Percentiles rank a stretch among this genome's conserved stretches.
Evolutionary conservation across 108 stramenopile species (phyloP).

Genomic region (Asterionellopsis glacialis): DNA sequence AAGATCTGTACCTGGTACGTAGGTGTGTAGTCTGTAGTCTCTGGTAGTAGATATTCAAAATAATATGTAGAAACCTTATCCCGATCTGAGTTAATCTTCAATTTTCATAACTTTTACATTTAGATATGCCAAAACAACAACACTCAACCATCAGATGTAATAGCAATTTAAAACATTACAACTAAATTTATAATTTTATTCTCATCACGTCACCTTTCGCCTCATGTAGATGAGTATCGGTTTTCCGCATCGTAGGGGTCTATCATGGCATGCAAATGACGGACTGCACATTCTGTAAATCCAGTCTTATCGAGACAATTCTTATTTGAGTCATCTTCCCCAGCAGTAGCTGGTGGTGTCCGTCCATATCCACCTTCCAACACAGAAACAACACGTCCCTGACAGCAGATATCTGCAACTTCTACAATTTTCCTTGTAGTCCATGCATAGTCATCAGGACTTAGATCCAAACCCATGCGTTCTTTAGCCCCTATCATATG

Average conservation of each 20-base stretch:
- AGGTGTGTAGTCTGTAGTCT: too few species aligned
- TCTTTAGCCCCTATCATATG: slow-evolving; percentile 62
- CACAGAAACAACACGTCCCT: slow-evolving; percentile 89
- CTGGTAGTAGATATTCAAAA: too few species aligned
- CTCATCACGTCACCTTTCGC: too few species aligned
- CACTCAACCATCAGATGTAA: too few species aligned
- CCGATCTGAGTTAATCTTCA: too few species aligned
- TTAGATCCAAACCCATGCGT: slow-evolving; percentile 75
- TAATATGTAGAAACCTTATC: too few species aligned
- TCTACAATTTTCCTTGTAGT: slow-evolving; percentile 80
- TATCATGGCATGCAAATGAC: slow-evolving; percentile 76
- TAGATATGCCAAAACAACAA: too few species aligned
- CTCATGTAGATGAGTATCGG: slow-evolving; percentile 9
- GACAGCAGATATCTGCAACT: slow-evolving; percentile 86
- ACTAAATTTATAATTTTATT: too few species aligned
- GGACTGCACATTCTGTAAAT: slow-evolving; percentile 78
- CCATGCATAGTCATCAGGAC: slow-evolving; percentile 87
- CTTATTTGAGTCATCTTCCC: slow-evolving; percentile 4
- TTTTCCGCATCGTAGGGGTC: slow-evolving; percentile 65
- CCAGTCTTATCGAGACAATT: slow-evolving; percentile 53
- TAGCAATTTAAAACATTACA: too few species aligned
- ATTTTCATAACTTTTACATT: too few species aligned
- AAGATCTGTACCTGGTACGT: too few species aligned
- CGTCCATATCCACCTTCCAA: slow-evolving; percentile 93
- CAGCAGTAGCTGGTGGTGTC: slow-evolving; percentile 27